Base-by-base conservation (phyloP, 2,329 filamentous ascomycete genomes). In the Epichloe baconii region DNA sequence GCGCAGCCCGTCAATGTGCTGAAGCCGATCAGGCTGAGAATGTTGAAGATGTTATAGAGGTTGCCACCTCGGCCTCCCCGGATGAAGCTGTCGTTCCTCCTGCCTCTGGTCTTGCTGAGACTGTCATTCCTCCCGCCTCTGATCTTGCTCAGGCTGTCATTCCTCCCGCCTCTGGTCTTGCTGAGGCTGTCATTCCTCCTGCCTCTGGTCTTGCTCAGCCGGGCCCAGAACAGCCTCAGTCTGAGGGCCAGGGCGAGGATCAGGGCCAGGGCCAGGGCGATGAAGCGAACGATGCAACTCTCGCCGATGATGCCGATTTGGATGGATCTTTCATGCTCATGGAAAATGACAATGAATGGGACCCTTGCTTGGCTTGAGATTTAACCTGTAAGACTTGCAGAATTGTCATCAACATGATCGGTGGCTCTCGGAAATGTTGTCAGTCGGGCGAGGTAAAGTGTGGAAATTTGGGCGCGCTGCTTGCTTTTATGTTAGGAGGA, bases 1-100 rank as follows among this genome's bases (percentile, higher is more conserved):
- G 44, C 4, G 42, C 47, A 14, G 47, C 50, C 26, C 52, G 44
- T 12, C 49, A 52, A 37, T 46, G 47, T 23, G 31, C 49, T 11
- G 42, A 44, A 10, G 48, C 49, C 5, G 41, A 38, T 41, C 45
- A 17, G 19, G 35, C 40, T 6, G 17, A 38, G 15, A 12, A n/a
- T 4, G 6, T 37, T 17, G 38, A 48, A 11, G n/a, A 34, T 31
- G 7, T n/a, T 10, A 3, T 42, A 2, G 37, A 8, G 26, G 37
- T 17, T 19, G n/a, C 15, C 37, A 38, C 4, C 47, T n/a, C 15
- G 14, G 34, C 21, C 17, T 3, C 35, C 14, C 19, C 10, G 1
- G 41, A 38, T 11, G 19, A 38, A 10, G 34, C 10, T 11, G 14
- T 6, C 7, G 12, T 36, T 5, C n/a, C 44, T 12, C 23, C 15